Evolutionary conservation across 495 filamentous ascomycete species (phyloP), one percentile per base, ranked within the genome.

Genomic region (Podospora appendiculata): DNA sequence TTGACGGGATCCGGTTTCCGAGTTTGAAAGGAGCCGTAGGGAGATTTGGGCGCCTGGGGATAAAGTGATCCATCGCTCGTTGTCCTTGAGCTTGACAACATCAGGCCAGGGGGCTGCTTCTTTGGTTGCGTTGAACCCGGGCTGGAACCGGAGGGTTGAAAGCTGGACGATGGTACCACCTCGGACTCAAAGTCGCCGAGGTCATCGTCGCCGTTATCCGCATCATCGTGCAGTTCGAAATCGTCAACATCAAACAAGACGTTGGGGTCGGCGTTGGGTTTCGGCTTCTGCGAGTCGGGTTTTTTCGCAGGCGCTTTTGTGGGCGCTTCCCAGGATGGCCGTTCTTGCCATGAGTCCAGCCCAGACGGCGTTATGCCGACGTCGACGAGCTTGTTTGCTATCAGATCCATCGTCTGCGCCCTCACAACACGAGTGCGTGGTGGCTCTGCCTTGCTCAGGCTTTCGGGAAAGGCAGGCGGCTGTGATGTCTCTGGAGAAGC

Each of bases 171-270:
- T 3, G 51, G 39, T 9, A 43, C 14, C 4, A 52, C 13, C 0
- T 53, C 47, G 0, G 70, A 64, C 53, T 75, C 74, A 47, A 78
- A 78, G 44, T 78, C 74, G 25, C 73, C 74, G 58, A 76, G 75
- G n/a, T 77, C 74, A 36, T 75, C 71, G 18, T 72, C 73, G 17
- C 47, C 61, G 0, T 64, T 62, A 32, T 32, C 46, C 12, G 25
- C 45, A 6, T 33, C 52, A 8, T 61, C 58, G 5, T 63, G 62
- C 4, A 62, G 63, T 39, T 72, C 70, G 42, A 74, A 75, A 41
- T 78, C 69, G 35, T 71, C 72, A 50, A 72, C 74, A 51, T 78
- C 73, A 47, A 78, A 78, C 8, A 78, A 57, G 4, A 78, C 72
- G 39, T 71, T 71, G 8, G 72, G 64, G 35, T 77, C 60, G 1